Base-by-base conservation (phyloP, 1,284 basidiomycete genomes). In the Papiliotrema nemorosa region DNA sequence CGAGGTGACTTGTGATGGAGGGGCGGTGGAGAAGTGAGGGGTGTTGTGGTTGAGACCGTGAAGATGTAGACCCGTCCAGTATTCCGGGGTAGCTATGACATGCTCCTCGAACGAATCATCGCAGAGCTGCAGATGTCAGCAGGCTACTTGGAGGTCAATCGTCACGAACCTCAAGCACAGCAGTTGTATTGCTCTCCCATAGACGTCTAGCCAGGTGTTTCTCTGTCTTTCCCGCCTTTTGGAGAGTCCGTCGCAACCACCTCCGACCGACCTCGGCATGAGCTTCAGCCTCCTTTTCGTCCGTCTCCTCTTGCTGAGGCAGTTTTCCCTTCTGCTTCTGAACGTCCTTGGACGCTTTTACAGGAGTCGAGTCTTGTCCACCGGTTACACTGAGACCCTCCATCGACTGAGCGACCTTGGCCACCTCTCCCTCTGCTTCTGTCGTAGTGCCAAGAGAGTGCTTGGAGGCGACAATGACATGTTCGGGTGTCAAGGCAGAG, bases 71-170 rank as follows among this genome's bases (percentile, higher is more conserved):
- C 96, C 96, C 0, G 91, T 90, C 59, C 85, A 83, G 26, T 94
- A 85, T 0, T 80, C 78, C 0, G 87, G 76, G 63, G 93, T 96
- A 0, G 84, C 79, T 0, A 99, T 81, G 36, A 98, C 94, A 64
- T 99, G 96, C 71, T 99, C 96, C 64, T 99, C 96, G 66, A 99
- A 99, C 0, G 81, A 82, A 73, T 99, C 96, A 66, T 99, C 94
- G 70, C 96, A 97, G 2, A 98, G 84, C 91, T 93, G 63, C 1
- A 16, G 7, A 44, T 2, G 47, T 37, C 5, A 40, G 35, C 49
- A 21, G 53, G 22, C 22, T 16, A 45, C 14, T 34, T 22, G 4
- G 47, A 25, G 2, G 47, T 44, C n/a, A 24, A 42, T 25, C 39
- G 25, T 16, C n/a, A 73, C 80, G 44, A 60, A 90, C 90, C 81